Evolutionary conservation across 176 grass and related monocot species (phyloP), one percentile per base, ranked within the genome.

Genomic region (Aegilops bicornis): DNA sequence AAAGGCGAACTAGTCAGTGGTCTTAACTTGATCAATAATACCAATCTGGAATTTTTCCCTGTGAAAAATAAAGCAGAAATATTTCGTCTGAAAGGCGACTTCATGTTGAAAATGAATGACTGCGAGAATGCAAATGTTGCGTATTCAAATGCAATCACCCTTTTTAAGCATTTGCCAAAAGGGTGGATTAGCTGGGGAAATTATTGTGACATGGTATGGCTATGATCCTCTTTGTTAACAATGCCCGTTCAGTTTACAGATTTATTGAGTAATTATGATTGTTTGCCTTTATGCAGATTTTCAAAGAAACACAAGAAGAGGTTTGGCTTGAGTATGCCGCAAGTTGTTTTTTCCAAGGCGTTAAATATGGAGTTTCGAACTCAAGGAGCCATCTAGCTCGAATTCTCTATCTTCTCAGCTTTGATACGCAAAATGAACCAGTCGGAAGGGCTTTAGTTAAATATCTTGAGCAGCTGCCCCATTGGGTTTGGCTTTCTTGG

Each of bases 101-200:
- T 99, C 85, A 80, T 92, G 50, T 50, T 92, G 58, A 99, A 99
- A 89, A 92, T 96, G 92, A 90, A 96, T 69, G 97, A 99, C 2
- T 91, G 90, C 1, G 90, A 99, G 48, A 79, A 68, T 83, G 94
- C 97, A 54, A 99, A 99, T 24, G 54, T 86, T 80, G 83, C 75
- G n/a, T 99, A 96, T 88, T 99, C 97, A 11, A 93, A 90, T 83
- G 97, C 97, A 23, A 93, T 99, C 78, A 88, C 87, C 70, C 91
- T 99, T 75, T 93, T 88, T 82, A 99, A 99, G 76, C 97, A 99
- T 91, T 94, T 99, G 61, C 86, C 97, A 50, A 99, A 99, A 92
- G 97, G 94, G 27, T 99, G 97, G 97, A 99, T 99, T 85, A 99
- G 97, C 84, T 99, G 97, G 97, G 96, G 97, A 75, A 99, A 96